phyloP scores from a whole-genome alignment of 2,329 filamentous ascomycete genomes.

The Cordyceps cicadae region DNA sequence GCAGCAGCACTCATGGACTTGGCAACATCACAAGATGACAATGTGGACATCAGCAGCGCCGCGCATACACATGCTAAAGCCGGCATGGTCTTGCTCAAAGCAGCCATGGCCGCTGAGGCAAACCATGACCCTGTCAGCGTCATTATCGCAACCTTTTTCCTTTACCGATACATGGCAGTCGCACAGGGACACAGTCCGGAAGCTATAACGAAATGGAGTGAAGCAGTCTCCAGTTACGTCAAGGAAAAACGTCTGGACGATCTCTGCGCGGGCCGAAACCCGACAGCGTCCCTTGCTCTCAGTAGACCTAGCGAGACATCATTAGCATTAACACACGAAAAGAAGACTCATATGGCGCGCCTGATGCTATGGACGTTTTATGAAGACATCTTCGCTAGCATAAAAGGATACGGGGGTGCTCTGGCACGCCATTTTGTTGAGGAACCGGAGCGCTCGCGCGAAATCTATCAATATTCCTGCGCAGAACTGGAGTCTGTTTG shows the following conservation, averaged over 20 bases:
- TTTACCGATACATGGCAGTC: constrained; percentile 2
- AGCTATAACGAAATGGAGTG: not conserved
- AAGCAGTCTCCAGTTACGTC: not conserved
- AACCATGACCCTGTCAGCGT: not conserved
- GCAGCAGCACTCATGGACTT: constrained; percentile 4
- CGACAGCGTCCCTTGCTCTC: not conserved
- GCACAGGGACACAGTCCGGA: not conserved
- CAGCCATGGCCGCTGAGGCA: not conserved
- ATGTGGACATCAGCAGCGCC: not conserved
- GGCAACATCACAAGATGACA: not conserved
- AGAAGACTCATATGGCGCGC: not conserved
- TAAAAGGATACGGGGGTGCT: not conserved
- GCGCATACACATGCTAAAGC: constrained; percentile 1
- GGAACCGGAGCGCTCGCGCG: not conserved
- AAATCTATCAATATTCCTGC: constrained; percentile 1
- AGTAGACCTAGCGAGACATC: no score
- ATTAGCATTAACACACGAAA: not conserved
- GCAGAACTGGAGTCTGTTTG: constrained; percentile 4
- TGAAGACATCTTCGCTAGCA: not conserved
- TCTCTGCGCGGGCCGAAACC: not conserved
- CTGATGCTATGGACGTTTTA: constrained; percentile 7
- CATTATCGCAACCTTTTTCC: not conserved
- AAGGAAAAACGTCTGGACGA: not conserved
- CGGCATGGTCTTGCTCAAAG: not conserved
- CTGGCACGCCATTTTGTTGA: not conserved